Base-by-base conservation (phyloP, 257 asterid genomes). In the Paulownia fortunei region DNA sequence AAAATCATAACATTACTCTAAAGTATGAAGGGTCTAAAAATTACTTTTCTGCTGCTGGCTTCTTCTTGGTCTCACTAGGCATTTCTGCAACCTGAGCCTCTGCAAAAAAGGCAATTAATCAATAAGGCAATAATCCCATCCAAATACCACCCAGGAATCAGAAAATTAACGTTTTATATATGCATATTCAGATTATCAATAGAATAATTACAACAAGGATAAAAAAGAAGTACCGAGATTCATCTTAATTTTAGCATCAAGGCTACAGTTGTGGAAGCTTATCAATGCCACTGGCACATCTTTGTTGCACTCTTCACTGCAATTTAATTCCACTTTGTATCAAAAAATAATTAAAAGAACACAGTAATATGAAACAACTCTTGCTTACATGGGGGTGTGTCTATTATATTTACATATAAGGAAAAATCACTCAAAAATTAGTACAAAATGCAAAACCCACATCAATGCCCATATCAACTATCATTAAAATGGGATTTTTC, bases 251-350 rank as follows among this genome's bases (percentile, higher is more conserved):
- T 86, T 84, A 13, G 98, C 97, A 74, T 94, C 96, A 3, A 92
- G 90, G 73, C 92, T 92, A 12, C 98, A 92, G 27, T 84, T 73
- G 71, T 92, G 98, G 82, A 94, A 92, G 82, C 83, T 83, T 11
- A 94, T 94, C 87, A 92, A 81, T 19, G 98, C 96, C 16, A 94
- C 92, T 0, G 96, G 89, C 2, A 92, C 98, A 81, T 89, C 94
- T 27, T 84, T 92, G 72, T 78, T 76, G 79, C 98, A 94, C 77
- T 81, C 97, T 3, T 83, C 92, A 39, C 98, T 94, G 89, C 81
- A 84, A 72, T 12, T 4, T 3, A 6, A 8, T 6, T 4, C 6
- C 9, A 42, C 30, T 49, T 8, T 10, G 3, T 5, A 34, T 68
- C 63, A 47, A 30, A 52, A 44, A 66, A 9, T 36, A 47, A 39